These are phyloP conservation scores for Puccinia hordei DNA, from an alignment of 1,284 basidiomycete genomes.

Conservation along the genomic window DNA sequence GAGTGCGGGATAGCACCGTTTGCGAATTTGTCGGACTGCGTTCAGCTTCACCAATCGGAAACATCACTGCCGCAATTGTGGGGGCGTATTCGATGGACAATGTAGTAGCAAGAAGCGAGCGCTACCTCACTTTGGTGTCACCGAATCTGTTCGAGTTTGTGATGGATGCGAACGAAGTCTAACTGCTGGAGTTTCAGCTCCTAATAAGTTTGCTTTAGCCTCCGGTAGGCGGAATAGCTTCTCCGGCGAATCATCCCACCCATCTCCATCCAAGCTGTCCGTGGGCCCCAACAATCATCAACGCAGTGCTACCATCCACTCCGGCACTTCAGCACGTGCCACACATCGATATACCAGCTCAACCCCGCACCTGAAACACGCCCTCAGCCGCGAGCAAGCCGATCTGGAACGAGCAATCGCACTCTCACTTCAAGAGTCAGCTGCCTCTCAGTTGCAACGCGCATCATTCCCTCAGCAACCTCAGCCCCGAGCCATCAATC, in stretches of 20 bases:
- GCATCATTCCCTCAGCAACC: slow-evolving; percentile 12
- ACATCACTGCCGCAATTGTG: slow-evolving; percentile 98
- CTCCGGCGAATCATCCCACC: slow-evolving; percentile 28
- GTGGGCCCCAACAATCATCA: slow-evolving; percentile 54
- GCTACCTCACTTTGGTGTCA: slow-evolving; percentile 90
- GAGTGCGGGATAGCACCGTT: slow-evolving; percentile 93
- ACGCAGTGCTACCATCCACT: slow-evolving; percentile 52
- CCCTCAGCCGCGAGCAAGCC: slow-evolving; percentile 73
- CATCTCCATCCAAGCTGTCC: slow-evolving; percentile 54
- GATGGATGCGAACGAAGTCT: slow-evolving; percentile 72
- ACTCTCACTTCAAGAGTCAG: slow-evolving; percentile 68
- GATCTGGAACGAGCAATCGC: slow-evolving; percentile 93
- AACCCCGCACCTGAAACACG: slow-evolving; percentile 52
- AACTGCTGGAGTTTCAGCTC: slow-evolving; percentile 60
- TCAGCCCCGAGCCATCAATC: neutral
- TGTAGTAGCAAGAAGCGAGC: slow-evolving; percentile 84
- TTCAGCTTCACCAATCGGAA: slow-evolving; percentile 97
- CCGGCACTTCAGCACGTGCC: slow-evolving; percentile 1
- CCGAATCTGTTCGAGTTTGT: slow-evolving; percentile 90
- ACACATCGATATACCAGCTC: slow-evolving; percentile 52
- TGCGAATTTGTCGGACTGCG: slow-evolving; percentile 85
- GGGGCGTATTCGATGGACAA: slow-evolving; percentile 90
- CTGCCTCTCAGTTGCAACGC: slow-evolving; percentile 31
- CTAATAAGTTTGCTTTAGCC: slow-evolving; percentile 7
- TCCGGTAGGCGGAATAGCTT: slow-evolving; percentile 49